phyloP scores from a whole-genome alignment of 2,329 filamentous ascomycete species.

The Penicillium sp. region DNA sequence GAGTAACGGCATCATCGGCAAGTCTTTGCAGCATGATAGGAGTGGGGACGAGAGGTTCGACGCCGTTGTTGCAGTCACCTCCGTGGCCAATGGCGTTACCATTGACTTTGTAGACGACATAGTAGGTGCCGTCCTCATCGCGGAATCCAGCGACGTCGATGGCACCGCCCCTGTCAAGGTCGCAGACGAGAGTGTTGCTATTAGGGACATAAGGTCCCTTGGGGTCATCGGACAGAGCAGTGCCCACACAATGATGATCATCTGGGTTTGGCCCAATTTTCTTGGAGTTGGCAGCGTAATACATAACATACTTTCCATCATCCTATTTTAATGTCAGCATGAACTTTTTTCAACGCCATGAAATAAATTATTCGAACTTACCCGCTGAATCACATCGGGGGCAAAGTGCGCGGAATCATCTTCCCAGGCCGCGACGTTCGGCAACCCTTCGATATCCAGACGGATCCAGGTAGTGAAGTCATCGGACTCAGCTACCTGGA shows the following conservation, averaged over 20 bases:
- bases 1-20: constrained; percentile 55
- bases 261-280: constrained; percentile 32
- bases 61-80: constrained; percentile 53
- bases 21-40: constrained; percentile 49
- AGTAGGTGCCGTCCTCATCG: constrained; percentile 59
- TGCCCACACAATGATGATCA: constrained; percentile 62
- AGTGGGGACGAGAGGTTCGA: constrained; percentile 39
- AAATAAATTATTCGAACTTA: constrained; percentile 21
- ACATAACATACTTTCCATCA: constrained; percentile 62
- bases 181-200: constrained; percentile 57
- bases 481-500: constrained; percentile 59
- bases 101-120: constrained; percentile 69
- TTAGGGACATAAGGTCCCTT: constrained; percentile 59
- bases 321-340: constrained; percentile 25
- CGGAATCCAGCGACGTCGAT: constrained; percentile 67
- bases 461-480: constrained; percentile 55
- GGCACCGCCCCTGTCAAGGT: constrained; percentile 58
- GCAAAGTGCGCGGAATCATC: constrained; percentile 62
- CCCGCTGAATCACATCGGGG: constrained; percentile 60
- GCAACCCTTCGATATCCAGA: constrained; percentile 60
- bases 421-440: constrained; percentile 58
- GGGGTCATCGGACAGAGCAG: constrained; percentile 52
- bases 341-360: neutral
- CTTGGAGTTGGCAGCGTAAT: constrained; percentile 58
- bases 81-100: constrained; percentile 60